Percentiles rank a stretch among this genome's conserved stretches.
Evolutionary conservation across 176 grass and related monocot genomes (phyloP).

Genomic region (Aegilops longissima): DNA sequence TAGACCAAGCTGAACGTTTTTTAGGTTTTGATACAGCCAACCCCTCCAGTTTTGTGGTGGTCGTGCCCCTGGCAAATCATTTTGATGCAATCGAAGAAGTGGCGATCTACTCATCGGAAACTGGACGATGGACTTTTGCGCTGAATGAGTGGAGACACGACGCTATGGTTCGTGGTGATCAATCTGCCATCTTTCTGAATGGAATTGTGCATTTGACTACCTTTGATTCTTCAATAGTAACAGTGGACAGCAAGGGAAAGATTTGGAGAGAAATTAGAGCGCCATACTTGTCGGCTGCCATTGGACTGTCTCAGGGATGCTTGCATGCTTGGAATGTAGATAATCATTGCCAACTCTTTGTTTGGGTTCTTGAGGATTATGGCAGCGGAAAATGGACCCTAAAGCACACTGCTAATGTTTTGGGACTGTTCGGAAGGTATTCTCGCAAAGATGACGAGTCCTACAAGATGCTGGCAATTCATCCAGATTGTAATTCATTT

Average conservation of each 20-base stretch:
- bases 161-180: too few relatives aligned
- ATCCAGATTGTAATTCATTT: too few relatives aligned
- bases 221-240: neutral
- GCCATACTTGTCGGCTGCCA: neutral
- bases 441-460: neutral
- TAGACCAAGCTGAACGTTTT: neutral
- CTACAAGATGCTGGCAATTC: too few relatives aligned
- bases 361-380: constrained; percentile 1
- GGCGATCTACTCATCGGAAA: neutral
- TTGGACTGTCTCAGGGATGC: neutral
- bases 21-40: neutral
- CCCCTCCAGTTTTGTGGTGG: neutral
- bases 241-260: neutral
- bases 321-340: neutral
- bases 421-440: neutral
- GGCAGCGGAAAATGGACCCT: neutral
- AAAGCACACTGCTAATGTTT: neutral
- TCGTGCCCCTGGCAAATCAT: neutral
- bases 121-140: neutral
- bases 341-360: neutral
- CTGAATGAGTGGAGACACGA: neutral
- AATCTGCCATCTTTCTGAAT: neutral
- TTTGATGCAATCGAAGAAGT: neutral
- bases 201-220: neutral
- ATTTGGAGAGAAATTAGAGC: neutral